phyloP scores from a whole-genome alignment of 1,284 basidiomycete genomes.

The Uromyces viciae-fabae region DNA sequence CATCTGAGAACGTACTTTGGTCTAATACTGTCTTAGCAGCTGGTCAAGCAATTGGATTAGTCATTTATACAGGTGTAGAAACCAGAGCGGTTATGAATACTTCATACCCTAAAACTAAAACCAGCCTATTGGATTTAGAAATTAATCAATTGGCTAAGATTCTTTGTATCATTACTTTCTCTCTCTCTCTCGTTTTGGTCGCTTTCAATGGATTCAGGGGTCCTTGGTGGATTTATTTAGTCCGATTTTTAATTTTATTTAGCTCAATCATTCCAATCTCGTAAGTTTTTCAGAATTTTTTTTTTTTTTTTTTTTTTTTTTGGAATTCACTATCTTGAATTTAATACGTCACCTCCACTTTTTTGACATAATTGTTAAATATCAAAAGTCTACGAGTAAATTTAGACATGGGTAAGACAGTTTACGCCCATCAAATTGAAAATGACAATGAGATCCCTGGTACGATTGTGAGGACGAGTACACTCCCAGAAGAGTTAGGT shows the following conservation, averaged over 20 bases:
- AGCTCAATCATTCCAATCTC: slow-evolving; percentile 99
- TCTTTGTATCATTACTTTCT: slow-evolving; percentile 87
- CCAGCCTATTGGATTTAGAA: slow-evolving; percentile 85
- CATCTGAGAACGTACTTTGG: slow-evolving; percentile 93
- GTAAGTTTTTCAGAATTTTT: slow-evolving; percentile 58
- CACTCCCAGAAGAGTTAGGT: slow-evolving; percentile 92
- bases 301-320: not conserved
- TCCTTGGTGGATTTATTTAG: slow-evolving; percentile 91
- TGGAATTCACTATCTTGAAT: not conserved
- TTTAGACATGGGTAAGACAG: slow-evolving; percentile 98
- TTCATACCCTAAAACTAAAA: slow-evolving; percentile 90
- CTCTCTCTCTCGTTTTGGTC: slow-evolving; percentile 81
- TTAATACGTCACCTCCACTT: not conserved
- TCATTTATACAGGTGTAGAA: slow-evolving; percentile 90
- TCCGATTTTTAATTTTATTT: slow-evolving; percentile 95
- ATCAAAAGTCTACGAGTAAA: slow-evolving; percentile 81
- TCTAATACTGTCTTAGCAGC: slow-evolving; percentile 96
- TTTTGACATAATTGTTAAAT: not conserved
- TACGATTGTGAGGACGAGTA: slow-evolving; percentile 94
- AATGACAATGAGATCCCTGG: slow-evolving; percentile 84
- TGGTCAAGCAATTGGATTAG: slow-evolving; percentile 84
- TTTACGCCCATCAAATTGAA: slow-evolving; percentile 94
- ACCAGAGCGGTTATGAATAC: slow-evolving; percentile 99
- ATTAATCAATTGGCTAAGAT: slow-evolving; percentile 98
- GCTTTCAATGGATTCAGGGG: slow-evolving; percentile 95